These are phyloP conservation scores for Vitis vinifera DNA, from an alignment of 164 flowering plant species.

Conservation along the genomic window DNA sequence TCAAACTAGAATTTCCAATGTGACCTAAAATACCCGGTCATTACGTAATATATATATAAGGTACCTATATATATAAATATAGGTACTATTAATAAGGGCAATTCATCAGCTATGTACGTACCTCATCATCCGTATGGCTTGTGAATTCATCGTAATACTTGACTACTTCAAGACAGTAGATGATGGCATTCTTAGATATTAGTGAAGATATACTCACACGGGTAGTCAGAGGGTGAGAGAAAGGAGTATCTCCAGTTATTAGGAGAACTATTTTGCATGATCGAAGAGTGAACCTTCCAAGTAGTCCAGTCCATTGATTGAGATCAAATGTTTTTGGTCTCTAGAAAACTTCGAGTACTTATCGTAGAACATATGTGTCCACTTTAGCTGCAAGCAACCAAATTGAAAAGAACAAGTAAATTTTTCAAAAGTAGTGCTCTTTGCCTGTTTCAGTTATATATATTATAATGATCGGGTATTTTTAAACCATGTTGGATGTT, in stretches of 20 bases:
- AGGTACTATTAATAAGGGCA: background rate
- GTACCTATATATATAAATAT: too few relatives aligned
- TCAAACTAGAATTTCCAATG: too few relatives aligned
- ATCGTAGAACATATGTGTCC: constrained; percentile 66
- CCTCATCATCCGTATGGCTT: constrained; percentile 38
- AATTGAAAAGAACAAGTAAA: background rate
- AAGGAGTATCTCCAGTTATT: constrained; percentile 65
- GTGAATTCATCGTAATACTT: constrained; percentile 57
- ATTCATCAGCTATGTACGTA: constrained; percentile 7
- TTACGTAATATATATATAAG: too few relatives aligned
- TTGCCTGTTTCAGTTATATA: background rate
- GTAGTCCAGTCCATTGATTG: constrained; percentile 45
- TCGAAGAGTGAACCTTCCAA: constrained; percentile 64
- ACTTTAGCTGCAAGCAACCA: constrained; percentile 45
- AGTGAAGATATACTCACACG: constrained; percentile 33
- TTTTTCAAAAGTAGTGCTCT: background rate
- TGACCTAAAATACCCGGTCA: too few relatives aligned
- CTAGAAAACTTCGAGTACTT: constrained; percentile 54
- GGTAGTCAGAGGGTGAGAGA: constrained; percentile 47
- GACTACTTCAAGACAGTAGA: constrained; percentile 74
- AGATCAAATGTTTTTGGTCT: constrained; percentile 73
- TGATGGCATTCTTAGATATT: constrained; percentile 33
- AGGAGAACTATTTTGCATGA: constrained; percentile 31
- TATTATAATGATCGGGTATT: too few relatives aligned
- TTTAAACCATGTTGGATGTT: too few relatives aligned